A percentile compares a stretch with the other conserved stretches of the same genome.
Evolutionary conservation across 768 basidiomycete genomes (phyloP).

Genomic region (Vararia minispora): DNA sequence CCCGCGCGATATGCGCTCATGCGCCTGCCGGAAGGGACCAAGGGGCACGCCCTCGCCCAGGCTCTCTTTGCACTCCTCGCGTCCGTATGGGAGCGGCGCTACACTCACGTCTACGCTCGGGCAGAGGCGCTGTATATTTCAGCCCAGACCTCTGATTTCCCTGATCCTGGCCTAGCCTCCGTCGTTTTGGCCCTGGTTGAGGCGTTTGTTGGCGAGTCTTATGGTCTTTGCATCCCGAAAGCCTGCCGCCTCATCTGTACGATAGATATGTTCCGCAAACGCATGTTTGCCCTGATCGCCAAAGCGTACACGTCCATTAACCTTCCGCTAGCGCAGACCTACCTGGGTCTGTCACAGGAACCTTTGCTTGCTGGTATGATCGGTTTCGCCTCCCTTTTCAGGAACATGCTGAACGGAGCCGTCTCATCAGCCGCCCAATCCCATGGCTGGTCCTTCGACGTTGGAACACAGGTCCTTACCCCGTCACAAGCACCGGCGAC

Average conservation of each 20-base stretch:
- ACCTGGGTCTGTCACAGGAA: conserved; percentile 37
- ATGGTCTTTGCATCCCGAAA: neutral
- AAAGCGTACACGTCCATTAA: conserved; percentile 58
- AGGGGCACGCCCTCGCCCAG: conserved; percentile 32
- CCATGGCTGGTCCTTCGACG: conserved; percentile 42
- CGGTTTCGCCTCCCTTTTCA: neutral
- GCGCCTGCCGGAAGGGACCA: conserved; percentile 41
- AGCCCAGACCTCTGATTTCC: conserved; percentile 32
- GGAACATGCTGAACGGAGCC: too few species aligned
- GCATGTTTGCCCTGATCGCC: conserved; percentile 44
- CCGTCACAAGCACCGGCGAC: conserved; percentile 19
- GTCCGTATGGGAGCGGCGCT: conserved; percentile 42
- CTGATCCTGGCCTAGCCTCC: conserved; percentile 33
- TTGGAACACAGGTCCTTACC: conserved; percentile 31
- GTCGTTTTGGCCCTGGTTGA: conserved; percentile 33
- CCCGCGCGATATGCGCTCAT: conserved; percentile 47
- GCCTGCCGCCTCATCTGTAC: neutral
- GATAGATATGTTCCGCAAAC: conserved; percentile 46
- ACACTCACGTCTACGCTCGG: conserved; percentile 43
- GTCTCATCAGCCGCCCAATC: conserved; percentile 27
- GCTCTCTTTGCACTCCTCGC: conserved; percentile 35
- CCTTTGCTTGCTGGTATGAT: conserved; percentile 22
- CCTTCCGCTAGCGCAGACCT: conserved; percentile 38
- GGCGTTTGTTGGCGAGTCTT: conserved; percentile 40
- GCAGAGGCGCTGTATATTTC: conserved; percentile 30